These are phyloP conservation scores for Pseudopithomyces chartarum DNA, from an alignment of 2,329 filamentous ascomycete species.

Conservation along the genomic window DNA sequence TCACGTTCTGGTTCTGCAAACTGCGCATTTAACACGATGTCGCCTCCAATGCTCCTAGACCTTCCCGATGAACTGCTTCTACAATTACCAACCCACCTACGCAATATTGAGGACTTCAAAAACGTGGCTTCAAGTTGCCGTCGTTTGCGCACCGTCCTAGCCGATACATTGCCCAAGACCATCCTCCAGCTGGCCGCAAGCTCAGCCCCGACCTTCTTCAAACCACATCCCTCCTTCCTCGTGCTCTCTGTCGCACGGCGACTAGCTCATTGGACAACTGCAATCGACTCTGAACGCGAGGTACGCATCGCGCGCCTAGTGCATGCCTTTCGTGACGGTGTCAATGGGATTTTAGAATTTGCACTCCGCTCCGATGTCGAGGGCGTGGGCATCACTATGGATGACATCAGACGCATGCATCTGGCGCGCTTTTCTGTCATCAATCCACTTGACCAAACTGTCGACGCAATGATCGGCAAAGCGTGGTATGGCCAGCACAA, in stretches of 20 bases:
- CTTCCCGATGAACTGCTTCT: conserved; percentile 1
- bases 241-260: neutral
- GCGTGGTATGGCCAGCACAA: neutral
- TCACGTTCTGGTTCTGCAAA: no score
- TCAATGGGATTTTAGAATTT: neutral
- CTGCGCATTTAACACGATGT: no score
- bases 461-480: conserved; percentile 4
- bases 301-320: neutral
- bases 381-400: conserved; percentile 1
- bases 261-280: neutral
- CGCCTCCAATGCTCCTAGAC: neutral
- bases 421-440: neutral
- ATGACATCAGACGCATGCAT: neutral
- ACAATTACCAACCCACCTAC: neutral
- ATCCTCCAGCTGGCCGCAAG: neutral
- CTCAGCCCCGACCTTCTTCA: conserved; percentile 5
- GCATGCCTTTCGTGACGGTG: neutral
- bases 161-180: neutral
- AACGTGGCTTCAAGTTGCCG: neutral
- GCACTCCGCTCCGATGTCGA: neutral
- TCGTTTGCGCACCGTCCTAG: neutral
- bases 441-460: neutral
- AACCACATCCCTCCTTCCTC: conserved; percentile 1
- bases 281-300: neutral
- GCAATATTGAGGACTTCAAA: conserved; percentile 1